phyloP scores from a whole-genome alignment of 257 asterid genomes.

The Salvia rosmarinus region DNA sequence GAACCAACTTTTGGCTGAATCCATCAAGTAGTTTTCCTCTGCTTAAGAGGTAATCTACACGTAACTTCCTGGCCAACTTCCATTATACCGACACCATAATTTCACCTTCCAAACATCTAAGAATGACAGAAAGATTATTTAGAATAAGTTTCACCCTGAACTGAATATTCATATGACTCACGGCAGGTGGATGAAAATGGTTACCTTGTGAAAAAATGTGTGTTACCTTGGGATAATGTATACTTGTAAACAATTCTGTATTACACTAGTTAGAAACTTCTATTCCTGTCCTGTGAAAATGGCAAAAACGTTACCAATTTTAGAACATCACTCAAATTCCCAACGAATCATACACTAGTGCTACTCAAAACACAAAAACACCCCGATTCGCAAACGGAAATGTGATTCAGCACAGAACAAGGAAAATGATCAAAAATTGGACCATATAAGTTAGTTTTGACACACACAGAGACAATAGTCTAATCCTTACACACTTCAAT shows the following conservation, averaged over 20 bases:
- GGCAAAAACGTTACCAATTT: constrained; percentile 16
- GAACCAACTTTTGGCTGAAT: constrained; percentile 87
- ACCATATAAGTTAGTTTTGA: neutral
- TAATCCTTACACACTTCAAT: neutral
- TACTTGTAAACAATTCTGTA: neutral
- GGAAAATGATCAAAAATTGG: neutral
- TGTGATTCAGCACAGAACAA: constrained; percentile 20
- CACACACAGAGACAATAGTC: constrained; percentile 4
- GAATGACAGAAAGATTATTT: constrained; percentile 16
- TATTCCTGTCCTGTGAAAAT: neutral
- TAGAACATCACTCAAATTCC: neutral
- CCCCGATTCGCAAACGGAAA: neutral
- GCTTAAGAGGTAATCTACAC: constrained; percentile 40
- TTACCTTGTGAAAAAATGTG: neutral
- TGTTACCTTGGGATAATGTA: neutral
- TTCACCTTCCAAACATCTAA: constrained; percentile 46
- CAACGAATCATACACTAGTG: neutral
- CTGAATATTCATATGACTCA: constrained; percentile 11
- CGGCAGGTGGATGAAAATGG: neutral
- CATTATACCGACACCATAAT: constrained; percentile 44
- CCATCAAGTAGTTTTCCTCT: constrained; percentile 61
- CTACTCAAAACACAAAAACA: constrained; percentile 18
- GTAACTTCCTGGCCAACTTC: constrained; percentile 36
- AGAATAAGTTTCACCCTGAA: neutral
- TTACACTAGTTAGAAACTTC: constrained; percentile 3